phyloP scores from a whole-genome alignment of 2,329 filamentous ascomycete species.

The Fusarium pseudonygamai region DNA sequence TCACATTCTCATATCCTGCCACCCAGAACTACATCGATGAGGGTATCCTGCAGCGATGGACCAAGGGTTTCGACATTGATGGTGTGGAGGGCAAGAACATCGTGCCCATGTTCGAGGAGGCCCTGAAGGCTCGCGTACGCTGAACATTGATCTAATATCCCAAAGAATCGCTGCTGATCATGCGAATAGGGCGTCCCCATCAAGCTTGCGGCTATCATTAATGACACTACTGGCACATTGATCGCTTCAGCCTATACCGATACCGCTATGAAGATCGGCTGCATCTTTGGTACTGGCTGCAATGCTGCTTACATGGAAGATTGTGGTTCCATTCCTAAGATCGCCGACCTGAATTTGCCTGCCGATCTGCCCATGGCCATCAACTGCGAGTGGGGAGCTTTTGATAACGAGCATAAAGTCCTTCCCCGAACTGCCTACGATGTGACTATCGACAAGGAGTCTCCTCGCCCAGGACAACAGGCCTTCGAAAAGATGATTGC shows the following conservation, averaged over 20 bases:
- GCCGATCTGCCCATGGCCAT: slow-evolving; percentile 89
- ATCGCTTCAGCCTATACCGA: slow-evolving; percentile 99
- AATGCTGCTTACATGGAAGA: slow-evolving; percentile 99
- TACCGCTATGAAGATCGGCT: slow-evolving; percentile 89
- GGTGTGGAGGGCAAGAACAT: slow-evolving; percentile 92
- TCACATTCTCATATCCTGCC: slow-evolving; percentile 96
- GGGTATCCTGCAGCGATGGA: slow-evolving; percentile 93
- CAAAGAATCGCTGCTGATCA: slow-evolving; percentile 27
- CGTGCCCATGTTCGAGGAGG: slow-evolving; percentile 85
- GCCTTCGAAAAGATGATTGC: slow-evolving; percentile 99
- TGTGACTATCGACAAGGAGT: slow-evolving; percentile 86
- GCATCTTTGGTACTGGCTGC: slow-evolving; percentile 98
- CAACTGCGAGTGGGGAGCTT: slow-evolving; percentile 97
- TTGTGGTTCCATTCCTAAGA: slow-evolving; percentile 89
- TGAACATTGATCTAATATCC: background rate
- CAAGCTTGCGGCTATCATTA: slow-evolving; percentile 92
- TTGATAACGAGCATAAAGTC: slow-evolving; percentile 92
- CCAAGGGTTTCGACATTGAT: slow-evolving; percentile 94
- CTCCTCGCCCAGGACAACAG: slow-evolving; percentile 91
- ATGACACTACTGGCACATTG: slow-evolving; percentile 96
- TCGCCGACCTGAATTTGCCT: slow-evolving; percentile 89
- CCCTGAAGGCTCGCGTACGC: slow-evolving; percentile 67
- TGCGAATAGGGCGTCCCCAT: slow-evolving; percentile 80
- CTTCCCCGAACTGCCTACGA: slow-evolving; percentile 89
- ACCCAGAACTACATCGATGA: slow-evolving; percentile 94